Base-by-base conservation (phyloP, 805 yeast genomes). In the Saccharomycopsis schoenii region DNA sequence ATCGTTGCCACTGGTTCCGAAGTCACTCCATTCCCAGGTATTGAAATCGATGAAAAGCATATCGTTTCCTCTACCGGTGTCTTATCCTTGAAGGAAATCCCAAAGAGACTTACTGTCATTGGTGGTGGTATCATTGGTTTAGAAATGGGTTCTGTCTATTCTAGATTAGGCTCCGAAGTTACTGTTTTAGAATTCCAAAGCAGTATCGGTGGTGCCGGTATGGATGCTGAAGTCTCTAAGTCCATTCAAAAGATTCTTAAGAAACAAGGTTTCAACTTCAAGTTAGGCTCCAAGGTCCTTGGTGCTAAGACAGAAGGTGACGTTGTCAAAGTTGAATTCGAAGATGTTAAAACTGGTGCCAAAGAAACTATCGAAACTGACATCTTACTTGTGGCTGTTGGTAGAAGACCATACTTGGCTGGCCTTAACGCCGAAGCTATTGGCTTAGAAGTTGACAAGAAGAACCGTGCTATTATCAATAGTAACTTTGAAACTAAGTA, bases 51-150 rank as follows among this genome's bases (percentile, higher is more conserved):
- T 72, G 98, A 94, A 78, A 96, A 93, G 80, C 86, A 96, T 79
- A 94, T 94, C 68, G 97, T 94, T 60, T 81, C 96, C 42, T 91
- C 97, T 39, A 94, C 99, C 56, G 99, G 99, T 69, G 88, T 89
- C 62, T 77, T 94, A 61, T 75, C 87, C 25, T 81, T 94, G 69
- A 82, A 83, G 74, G 97, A 92, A 79, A 81, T 94, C 62, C 99
- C 99, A 72, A 91, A 94, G 81, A 85, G 81, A 73, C 71, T 94
- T 72, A 87, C 93, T 67, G 85, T 94, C 76, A 93, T 94, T 70
- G 99, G 99, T 74, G 99, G 97, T 77, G 99, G 99, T 81, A 93
- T 94, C 78, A 94, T 94, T 73, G 99, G 99, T 72, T 83, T 94
- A 68, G 99, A 94, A 80, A 94, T 94, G 97, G 99, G 97, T 66